Evolutionary conservation across 2,329 filamentous ascomycete species (phyloP), one percentile per base, ranked within the genome.

Genomic region (Incumbomyces lentus): DNA sequence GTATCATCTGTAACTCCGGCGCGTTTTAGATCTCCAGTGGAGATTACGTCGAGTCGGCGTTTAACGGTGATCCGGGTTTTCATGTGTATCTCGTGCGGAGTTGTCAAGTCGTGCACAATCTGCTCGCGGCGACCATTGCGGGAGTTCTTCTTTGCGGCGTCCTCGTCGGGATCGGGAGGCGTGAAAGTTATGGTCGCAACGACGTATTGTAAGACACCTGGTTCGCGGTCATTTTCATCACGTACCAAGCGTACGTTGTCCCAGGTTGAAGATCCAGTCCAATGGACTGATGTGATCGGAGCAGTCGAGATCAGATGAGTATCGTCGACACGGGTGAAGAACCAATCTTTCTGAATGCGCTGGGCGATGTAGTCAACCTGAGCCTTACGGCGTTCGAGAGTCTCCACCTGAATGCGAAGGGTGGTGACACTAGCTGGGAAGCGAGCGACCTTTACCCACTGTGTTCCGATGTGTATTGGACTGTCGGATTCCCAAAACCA

Each of bases 371-470:
- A 54, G 34, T 73, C 60, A 2, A 76, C 56, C 52, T 75, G 69
- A 0, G 50, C 54, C 45, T 64, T 67, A 49, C 72, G 72, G 11
- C 68, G 60, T 42, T 67, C 62, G 6, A 75, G 47, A 2, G 68
- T 70, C 57, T 77, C 74, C 13, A 74, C 57, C 34, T 74, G 70
- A 4, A 74, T 59, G 19, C 58, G 55, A 2, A 77, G 53, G 38
- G 67, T 62, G 1, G 57, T 53, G 13, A 73, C 59, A 3, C 61
- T 64, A 0, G 49, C 3, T 0, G 65, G 59, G 22, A 72, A 49
- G 1, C 52, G 47, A 1, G 61, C 40, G 0, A 12, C 32, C 3
- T 53, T 22, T n/a, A 71, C 61, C 69, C 70, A 73, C 0, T 31
- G 8, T 1, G 58, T 60, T 1, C 60, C 53, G 22, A 73, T 64